These are phyloP conservation scores for Collybia sordida DNA, from an alignment of 768 basidiomycete species.

Conservation along the genomic window DNA sequence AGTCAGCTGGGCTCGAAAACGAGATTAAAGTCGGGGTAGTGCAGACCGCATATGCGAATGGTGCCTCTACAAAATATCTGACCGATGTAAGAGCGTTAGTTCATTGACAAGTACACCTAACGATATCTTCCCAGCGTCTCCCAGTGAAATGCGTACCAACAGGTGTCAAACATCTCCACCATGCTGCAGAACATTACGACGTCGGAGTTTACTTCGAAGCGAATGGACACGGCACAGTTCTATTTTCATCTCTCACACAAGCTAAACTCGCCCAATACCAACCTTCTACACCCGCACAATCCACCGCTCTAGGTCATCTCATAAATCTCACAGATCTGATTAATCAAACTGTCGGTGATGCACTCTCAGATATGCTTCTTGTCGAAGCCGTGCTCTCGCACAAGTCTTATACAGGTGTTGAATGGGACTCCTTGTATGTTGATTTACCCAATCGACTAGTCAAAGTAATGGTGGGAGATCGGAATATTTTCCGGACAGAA, in stretches of 20 bases:
- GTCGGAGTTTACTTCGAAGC: conserved; percentile 99
- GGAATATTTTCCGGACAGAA: conserved; percentile 82
- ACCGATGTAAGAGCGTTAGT: conserved; percentile 48
- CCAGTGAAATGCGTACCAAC: conserved; percentile 95
- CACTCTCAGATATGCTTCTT: conserved; percentile 91
- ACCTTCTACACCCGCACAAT: conserved; percentile 81
- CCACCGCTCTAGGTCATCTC: conserved; percentile 75
- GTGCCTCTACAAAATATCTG: conserved; percentile 92
- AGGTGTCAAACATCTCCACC: conserved; percentile 97
- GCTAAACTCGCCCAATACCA: conserved; percentile 58
- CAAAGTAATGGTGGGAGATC: conserved; percentile 85
- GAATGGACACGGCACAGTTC: conserved; percentile 96
- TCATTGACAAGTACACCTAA: too few relatives aligned
- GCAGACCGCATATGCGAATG: conserved; percentile 98
- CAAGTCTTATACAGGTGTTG: conserved; percentile 75
- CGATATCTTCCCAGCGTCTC: conserved; percentile 56
- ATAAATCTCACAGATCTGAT: conserved; percentile 79
- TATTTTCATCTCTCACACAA: conserved; percentile 82
- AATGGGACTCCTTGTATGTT: conserved; percentile 92
- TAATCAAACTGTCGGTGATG: conserved; percentile 98
- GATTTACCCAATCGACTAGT: conserved; percentile 95
- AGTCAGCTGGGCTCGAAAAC: conserved; percentile 76
- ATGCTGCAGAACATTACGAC: conserved; percentile 91
- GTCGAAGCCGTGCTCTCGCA: conserved; percentile 92
- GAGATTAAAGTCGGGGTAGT: conserved; percentile 89